A percentile compares a stretch with the other conserved stretches of the same genome.
These are phyloP conservation scores for Ajuga chamaepitys DNA, from an alignment of 257 asterid species.

Conservation along the genomic window DNA sequence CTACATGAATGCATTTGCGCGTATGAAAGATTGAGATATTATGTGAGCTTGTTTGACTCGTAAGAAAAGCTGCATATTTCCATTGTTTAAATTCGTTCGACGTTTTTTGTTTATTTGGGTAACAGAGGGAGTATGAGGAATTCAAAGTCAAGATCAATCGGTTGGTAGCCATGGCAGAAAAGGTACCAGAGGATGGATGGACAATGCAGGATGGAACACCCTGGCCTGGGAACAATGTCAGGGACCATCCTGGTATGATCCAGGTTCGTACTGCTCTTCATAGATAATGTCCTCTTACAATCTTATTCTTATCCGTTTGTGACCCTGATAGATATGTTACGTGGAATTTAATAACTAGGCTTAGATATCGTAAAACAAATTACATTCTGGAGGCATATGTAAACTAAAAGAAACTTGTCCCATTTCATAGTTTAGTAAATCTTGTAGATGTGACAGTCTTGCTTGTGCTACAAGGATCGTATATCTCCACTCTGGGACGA, in stretches of 20 bases:
- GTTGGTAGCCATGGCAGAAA: constrained; percentile 66
- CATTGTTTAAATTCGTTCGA: not conserved
- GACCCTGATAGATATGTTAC: no score
- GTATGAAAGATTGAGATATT: not conserved
- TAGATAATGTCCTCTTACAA: not conserved
- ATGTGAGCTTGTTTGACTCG: not conserved
- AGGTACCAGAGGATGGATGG: constrained; percentile 93
- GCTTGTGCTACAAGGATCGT: no score
- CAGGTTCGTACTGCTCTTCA: constrained; percentile 45
- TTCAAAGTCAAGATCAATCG: constrained; percentile 67
- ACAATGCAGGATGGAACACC: constrained; percentile 91
- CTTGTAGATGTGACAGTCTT: no score
- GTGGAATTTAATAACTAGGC: no score
- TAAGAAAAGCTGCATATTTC: not conserved
- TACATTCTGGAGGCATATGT: no score
- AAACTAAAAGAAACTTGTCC: no score
- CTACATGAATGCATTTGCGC: not conserved
- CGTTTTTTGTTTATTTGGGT: constrained; percentile 5
- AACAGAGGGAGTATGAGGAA: constrained; percentile 89
- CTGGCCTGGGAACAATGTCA: constrained; percentile 88
- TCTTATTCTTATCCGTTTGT: no score
- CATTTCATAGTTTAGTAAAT: no score
- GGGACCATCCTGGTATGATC: constrained; percentile 93
- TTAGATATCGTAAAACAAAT: no score
- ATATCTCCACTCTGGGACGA: no score